Conservation (phyloP, 2,329 filamentous ascomycete species). For the Sporothrix inflata region DNA sequence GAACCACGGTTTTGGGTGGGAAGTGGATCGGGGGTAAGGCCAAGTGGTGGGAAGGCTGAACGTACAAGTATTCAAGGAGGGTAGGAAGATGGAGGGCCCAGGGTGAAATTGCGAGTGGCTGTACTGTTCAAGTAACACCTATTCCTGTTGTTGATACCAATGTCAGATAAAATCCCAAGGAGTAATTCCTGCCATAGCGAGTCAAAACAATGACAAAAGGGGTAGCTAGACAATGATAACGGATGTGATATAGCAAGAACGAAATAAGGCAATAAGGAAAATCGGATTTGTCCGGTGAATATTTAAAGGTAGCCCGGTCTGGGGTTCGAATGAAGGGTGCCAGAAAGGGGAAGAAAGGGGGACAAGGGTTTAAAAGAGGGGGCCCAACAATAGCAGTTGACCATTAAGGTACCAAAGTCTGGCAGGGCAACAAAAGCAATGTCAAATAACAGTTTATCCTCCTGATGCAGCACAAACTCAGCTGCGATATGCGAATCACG, state of each 20-base stretch:
- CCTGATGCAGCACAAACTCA: not conserved
- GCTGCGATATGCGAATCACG: not conserved
- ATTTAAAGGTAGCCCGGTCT: not conserved
- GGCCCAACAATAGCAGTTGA: slow-evolving; percentile 11
- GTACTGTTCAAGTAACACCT: not conserved
- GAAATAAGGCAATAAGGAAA: not conserved
- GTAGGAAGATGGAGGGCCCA: not conserved
- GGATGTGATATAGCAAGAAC: not conserved
- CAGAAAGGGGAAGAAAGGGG: slow-evolving; percentile 1
- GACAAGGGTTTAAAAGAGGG: not conserved
- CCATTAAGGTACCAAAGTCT: slow-evolving; percentile 24
- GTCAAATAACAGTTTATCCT: not conserved
- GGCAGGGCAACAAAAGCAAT: slow-evolving; percentile 1
- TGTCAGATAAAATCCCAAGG: not conserved
- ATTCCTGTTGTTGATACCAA: not conserved
- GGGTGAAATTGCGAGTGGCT: not conserved
- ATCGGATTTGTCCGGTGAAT: not conserved
- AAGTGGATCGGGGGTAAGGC: not conserved
- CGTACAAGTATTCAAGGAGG: not conserved
- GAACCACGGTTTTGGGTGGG: slow-evolving; percentile 17
- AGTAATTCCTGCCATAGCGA: not conserved
- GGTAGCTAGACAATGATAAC: not conserved
- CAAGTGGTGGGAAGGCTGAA: not conserved
- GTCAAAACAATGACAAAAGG: not conserved
- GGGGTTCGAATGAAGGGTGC: slow-evolving; percentile 4